phyloP scores from a whole-genome alignment of 306 rosid genomes.

The Fagus crenata region DNA sequence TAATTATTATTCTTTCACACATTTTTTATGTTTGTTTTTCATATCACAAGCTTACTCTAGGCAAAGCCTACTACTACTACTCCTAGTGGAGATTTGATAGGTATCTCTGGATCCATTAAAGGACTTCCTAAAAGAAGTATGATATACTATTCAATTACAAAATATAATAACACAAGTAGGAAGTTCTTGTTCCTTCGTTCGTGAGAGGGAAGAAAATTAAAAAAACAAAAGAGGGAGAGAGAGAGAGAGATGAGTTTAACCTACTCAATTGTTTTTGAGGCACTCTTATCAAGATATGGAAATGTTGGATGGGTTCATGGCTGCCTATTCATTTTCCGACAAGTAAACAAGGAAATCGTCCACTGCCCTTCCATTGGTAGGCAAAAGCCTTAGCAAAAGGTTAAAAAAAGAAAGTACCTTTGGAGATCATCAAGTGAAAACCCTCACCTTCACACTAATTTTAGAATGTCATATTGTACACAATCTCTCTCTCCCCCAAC shows the following conservation, averaged over 20 bases:
- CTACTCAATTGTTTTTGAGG: slow-evolving; percentile 10
- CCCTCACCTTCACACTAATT: slow-evolving; percentile 6
- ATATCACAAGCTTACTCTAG: neutral
- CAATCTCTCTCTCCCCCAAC: slow-evolving; percentile 1
- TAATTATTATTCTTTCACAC: neutral
- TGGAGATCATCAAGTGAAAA: neutral
- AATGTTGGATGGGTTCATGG: slow-evolving; percentile 38
- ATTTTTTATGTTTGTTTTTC: neutral
- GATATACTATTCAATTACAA: no score
- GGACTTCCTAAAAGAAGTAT: no score
- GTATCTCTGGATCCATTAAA: no score
- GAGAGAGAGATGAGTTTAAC: slow-evolving; percentile 22
- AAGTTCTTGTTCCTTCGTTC: no score
- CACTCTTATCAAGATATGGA: slow-evolving; percentile 43
- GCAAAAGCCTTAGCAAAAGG: slow-evolving; percentile 53
- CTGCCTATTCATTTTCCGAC: slow-evolving; percentile 81
- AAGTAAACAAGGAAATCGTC: slow-evolving; percentile 64
- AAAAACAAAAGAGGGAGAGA: slow-evolving; percentile 24
- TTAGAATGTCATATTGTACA: neutral
- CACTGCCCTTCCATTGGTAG: slow-evolving; percentile 61
- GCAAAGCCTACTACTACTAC: neutral
- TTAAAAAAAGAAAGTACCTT: slow-evolving; percentile 22
- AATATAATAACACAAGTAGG: no score
- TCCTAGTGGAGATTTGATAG: no score
- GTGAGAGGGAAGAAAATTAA: neutral